These are phyloP conservation scores for Cyberlindnera euphorbiae DNA, from an alignment of 805 yeast genomes.

Conservation along the genomic window DNA sequence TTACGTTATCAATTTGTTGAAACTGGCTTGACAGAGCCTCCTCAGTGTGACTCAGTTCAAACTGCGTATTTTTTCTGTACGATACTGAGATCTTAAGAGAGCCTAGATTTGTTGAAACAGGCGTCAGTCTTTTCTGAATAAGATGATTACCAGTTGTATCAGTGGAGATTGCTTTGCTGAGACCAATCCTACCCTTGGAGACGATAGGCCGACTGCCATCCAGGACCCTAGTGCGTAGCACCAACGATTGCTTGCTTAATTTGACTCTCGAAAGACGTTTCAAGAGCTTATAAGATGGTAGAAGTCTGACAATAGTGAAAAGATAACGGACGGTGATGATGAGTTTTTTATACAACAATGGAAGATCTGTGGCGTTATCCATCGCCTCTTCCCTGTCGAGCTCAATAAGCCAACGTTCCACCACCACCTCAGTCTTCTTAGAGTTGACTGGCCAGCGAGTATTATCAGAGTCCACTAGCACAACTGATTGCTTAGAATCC, in stretches of 20 bases:
- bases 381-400: constrained; percentile 44
- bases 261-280: constrained; percentile 37
- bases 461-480: constrained; percentile 50
- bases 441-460: constrained; percentile 55
- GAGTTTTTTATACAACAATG: constrained; percentile 68
- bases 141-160: constrained; percentile 40
- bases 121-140: constrained; percentile 57
- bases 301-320: constrained; percentile 56
- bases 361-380: constrained; percentile 45
- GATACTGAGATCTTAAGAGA: constrained; percentile 70
- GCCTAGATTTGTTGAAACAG: constrained; percentile 75
- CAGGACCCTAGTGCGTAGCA: constrained; percentile 54
- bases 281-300: constrained; percentile 67
- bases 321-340: constrained; percentile 70
- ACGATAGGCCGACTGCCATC: constrained; percentile 78
- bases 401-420: constrained; percentile 92
- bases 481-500: constrained; percentile 51
- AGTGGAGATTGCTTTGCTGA: constrained; percentile 58
- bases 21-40: constrained; percentile 57
- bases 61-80: constrained; percentile 67
- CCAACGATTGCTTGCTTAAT: constrained; percentile 34
- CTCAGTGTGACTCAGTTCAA: constrained; percentile 64
- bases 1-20: constrained; percentile 46
- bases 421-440: constrained; percentile 76
- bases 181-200: constrained; percentile 80